Conservation (phyloP, 306 rosid genomes). For the Astragalus membranaceus region DNA sequence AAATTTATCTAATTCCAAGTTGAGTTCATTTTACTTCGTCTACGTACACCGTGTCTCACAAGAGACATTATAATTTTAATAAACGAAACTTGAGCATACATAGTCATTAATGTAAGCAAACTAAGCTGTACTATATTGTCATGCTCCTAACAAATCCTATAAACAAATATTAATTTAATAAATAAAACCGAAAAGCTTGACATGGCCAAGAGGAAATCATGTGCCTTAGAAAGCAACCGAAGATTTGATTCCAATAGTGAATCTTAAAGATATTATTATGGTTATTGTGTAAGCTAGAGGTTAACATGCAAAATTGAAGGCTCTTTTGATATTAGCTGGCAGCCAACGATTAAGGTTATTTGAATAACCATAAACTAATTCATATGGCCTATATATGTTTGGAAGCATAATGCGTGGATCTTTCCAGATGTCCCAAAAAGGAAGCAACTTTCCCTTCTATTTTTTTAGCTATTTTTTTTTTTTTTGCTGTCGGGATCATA, state of each 20-base stretch:
- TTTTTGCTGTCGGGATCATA: no score
- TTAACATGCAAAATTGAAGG: constrained; percentile 8
- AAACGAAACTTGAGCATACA: neutral
- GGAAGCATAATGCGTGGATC: constrained; percentile 17
- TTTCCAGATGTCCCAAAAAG: constrained; percentile 19
- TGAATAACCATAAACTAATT: constrained; percentile 22
- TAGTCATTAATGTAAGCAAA: no score
- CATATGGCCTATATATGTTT: constrained; percentile 1
- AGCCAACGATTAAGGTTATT: constrained; percentile 25
- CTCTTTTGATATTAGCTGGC: constrained; percentile 18
- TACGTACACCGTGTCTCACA: neutral
- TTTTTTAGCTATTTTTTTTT: neutral
- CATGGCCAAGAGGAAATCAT: constrained; percentile 19
- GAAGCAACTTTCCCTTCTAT: neutral
- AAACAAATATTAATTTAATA: neutral
- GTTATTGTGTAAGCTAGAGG: constrained; percentile 12
- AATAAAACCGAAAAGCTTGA: neutral
- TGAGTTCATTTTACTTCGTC: neutral
- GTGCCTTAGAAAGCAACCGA: constrained; percentile 23
- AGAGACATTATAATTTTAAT: neutral
- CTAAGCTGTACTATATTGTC: no score
- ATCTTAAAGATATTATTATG: constrained; percentile 19
- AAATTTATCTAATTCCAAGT: no score
- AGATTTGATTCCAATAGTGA: constrained; percentile 18
- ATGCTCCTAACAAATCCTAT: no score